These are phyloP conservation scores for Nitzschia sp. DNA, from an alignment of 108 stramenopile species.

Conservation along the genomic window DNA sequence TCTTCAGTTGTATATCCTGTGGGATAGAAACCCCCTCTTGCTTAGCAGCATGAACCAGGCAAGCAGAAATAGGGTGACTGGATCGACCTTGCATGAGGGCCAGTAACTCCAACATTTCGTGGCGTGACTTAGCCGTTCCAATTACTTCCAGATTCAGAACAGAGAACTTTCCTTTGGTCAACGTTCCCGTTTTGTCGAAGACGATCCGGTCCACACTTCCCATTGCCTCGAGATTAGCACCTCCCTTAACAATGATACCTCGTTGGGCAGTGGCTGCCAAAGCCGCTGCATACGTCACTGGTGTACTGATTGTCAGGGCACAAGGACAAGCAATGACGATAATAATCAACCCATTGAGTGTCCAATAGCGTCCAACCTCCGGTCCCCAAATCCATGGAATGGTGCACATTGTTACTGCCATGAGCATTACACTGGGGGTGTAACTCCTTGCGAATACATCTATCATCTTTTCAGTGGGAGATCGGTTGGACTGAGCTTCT, in stretches of 20 bases:
- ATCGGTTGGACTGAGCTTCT: constrained; percentile 81
- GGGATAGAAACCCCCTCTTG: constrained; percentile 56
- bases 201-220: constrained; percentile 68
- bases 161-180: constrained; percentile 78
- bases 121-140: constrained; percentile 41
- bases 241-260: constrained; percentile 88
- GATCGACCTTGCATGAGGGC: constrained; percentile 80
- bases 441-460: constrained; percentile 83
- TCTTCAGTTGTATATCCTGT: constrained; percentile 26
- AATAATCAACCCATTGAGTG: constrained; percentile 76
- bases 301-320: constrained; percentile 90
- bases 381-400: constrained; percentile 75
- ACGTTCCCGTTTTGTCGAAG: constrained; percentile 90
- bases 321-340: constrained; percentile 93
- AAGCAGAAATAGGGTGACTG: constrained; percentile 79
- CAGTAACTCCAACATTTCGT: constrained; percentile 64
- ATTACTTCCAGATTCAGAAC: constrained; percentile 60
- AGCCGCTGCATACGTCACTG: constrained; percentile 87
- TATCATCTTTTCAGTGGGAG: constrained; percentile 85
- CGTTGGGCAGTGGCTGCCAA: constrained; percentile 82
- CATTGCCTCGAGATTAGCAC: constrained; percentile 78
- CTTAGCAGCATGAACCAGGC: constrained; percentile 75
- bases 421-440: constrained; percentile 78
- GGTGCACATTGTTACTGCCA: constrained; percentile 72
- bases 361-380: constrained; percentile 70